Base-by-base conservation (phyloP, 768 basidiomycete genomes). In the Clathrus columnatus region DNA sequence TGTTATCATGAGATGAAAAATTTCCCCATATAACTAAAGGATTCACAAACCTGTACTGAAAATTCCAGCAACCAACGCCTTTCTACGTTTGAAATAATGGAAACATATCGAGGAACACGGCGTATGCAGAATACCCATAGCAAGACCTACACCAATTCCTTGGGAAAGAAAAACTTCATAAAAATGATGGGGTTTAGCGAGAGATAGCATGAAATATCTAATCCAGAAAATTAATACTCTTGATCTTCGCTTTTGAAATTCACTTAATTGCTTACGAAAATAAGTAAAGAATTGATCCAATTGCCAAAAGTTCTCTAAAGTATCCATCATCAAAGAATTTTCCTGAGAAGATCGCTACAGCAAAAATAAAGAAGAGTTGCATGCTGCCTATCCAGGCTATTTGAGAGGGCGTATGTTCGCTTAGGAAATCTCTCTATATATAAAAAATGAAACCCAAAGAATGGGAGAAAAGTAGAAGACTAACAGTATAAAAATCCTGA, bases 401-500 rank as follows among this genome's bases (percentile, higher is more conserved):
- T 14, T 36, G 14, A 8, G 10, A 73, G 65, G 41, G 76, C 5
- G 71, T 65, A 58, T 72, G 71, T 54, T 68, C 69, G 0, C 54
- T 68, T 49, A 77, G 62, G 16, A 66, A 69, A 21, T 66, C 60
- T 24, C 71, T 69, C 72, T 73, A 49, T 48, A 3, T 11, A 36
- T 36, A n/a, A 36, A 36, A 8, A 36, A 36, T 36, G 10, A 36
- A n/a, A 11, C n/a, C n/a, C n/a, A n/a, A n/a, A 36, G 10, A 36
- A n/a, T 53, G 28, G 18, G 51, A 24, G n/a, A 43, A 24, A 18
- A 30, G 24, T 18, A n/a, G 17, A 26, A 7, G 16, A 1, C 60
- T 61, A 42, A 76, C 75, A 21, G 72, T 73, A 56, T 79, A 79
- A 56, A 73, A 77, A 59, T 78, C 77, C 61, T 78, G 74, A 60